Percentiles rank a stretch among this genome's conserved stretches.
Conservation (phyloP, 2,329 filamentous ascomycete genomes). For the Calonectria hawksworthii region DNA sequence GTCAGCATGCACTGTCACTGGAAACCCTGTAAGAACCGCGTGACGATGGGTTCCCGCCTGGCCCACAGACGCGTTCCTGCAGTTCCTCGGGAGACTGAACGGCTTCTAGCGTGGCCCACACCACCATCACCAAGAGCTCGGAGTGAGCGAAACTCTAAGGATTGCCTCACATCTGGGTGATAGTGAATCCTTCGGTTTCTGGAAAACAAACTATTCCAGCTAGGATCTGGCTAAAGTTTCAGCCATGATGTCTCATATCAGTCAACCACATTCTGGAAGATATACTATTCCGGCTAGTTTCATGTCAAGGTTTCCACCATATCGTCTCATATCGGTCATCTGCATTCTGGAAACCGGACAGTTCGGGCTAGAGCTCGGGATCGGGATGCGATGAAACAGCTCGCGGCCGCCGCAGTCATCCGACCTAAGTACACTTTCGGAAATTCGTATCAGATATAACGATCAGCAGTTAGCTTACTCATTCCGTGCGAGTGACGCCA, state of each 20-base stretch:
- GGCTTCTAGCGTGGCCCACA: background rate
- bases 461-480: constrained; percentile 2
- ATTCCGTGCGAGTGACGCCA: background rate
- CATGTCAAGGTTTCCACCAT: background rate
- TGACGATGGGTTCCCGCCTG: background rate
- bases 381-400: background rate
- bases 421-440: background rate
- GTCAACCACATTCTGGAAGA: constrained; percentile 2
- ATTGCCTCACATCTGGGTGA: constrained; percentile 5
- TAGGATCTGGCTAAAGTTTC: background rate
- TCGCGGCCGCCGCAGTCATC: background rate
- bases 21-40: background rate
- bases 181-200: constrained; percentile 6
- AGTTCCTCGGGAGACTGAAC: constrained; percentile 1
- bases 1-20: background rate
- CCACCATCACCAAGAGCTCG: background rate
- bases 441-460: constrained; percentile 14
- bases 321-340: background rate
- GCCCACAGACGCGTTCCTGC: constrained; percentile 12
- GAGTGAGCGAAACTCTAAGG: constrained; percentile 10
- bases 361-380: background rate
- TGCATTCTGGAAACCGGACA: background rate
- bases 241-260: background rate
- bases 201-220: constrained; percentile 2
- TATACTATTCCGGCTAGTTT: background rate